Evolutionary conservation across 2,329 filamentous ascomycete genomes (phyloP), one percentile per base, ranked within the genome.

Genomic region (Zasmidium cellare): DNA sequence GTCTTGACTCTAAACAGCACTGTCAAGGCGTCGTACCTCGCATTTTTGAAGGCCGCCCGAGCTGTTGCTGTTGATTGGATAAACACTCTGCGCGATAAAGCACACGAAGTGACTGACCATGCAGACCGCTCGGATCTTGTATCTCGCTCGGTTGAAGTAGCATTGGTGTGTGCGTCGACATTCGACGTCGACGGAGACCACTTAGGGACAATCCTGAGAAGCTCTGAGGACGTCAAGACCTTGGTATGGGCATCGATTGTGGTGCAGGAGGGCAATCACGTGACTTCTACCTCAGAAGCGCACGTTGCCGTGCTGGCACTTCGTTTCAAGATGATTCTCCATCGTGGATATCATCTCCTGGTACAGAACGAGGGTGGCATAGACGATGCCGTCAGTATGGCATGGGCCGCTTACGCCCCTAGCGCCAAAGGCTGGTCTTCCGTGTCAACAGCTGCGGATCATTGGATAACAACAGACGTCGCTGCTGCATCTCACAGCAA

Each of bases 141-240:
- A 0, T 71, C 78, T 0, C 70, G 73, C 18, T 75, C 74, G 0
- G 75, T 88, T 0, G 80, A 79, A 71, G 80, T 84, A 0, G 80
- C 85, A 0, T 59, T 89, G 0, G 72, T 88, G 0, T 87, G 84
- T 51, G 74, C 78, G 22, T 72, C 76, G 2, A 83, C 81, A 0
- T 81, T 81, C 55, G 67, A 72, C 46, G 62, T 64, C 1, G 64
- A 66, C 54, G 65, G 60, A 51, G 46, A 46, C 9, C 58, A 56
- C 56, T 23, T 69, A 0, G 51, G 54, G 24, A 49, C 58, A 7
- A 55, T 65, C 1, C 57, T 72, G 1, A 45, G 46, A 16, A 57
- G 47, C 3, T 38, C 28, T 14, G 22, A 58, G 2, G 59, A 67
- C 9, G 53, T 28, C 0, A 62, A 66, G 3, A 55, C 63, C n/a